Percentiles rank a stretch among this genome's conserved stretches.
Evolutionary conservation across 2,329 filamentous ascomycete species (phyloP).

Genomic region (Aspergillus awamori): DNA sequence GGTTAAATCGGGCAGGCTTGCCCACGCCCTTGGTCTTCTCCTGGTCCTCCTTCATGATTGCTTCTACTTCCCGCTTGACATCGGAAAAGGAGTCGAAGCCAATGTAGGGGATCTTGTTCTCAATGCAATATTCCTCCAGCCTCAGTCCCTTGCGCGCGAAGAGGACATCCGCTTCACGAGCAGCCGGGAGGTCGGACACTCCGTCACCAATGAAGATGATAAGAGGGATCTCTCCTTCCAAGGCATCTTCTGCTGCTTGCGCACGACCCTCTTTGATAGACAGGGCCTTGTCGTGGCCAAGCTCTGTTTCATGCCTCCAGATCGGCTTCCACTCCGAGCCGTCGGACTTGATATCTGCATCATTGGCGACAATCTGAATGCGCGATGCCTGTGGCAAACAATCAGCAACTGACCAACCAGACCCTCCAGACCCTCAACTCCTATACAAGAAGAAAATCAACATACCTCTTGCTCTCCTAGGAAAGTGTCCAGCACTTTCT

Average conservation of each 20-base stretch:
- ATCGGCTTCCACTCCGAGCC: constrained; percentile 66
- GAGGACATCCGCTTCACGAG: constrained; percentile 67
- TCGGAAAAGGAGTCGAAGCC: constrained; percentile 69
- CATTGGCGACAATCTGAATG: constrained; percentile 71
- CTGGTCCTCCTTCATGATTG: constrained; percentile 62
- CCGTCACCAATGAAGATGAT: constrained; percentile 73
- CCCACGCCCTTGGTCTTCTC: constrained; percentile 63
- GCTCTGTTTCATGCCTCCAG: constrained; percentile 67
- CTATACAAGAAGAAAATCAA: background rate
- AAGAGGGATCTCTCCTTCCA: constrained; percentile 65
- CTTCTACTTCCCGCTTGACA: constrained; percentile 63
- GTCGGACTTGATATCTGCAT: constrained; percentile 61
- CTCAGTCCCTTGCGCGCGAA: constrained; percentile 67
- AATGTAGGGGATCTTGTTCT: constrained; percentile 63
- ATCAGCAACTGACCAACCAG: background rate
- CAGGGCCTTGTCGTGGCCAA: constrained; percentile 69
- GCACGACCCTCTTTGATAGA: constrained; percentile 65
- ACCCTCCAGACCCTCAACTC: background rate
- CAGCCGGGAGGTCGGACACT: constrained; percentile 67
- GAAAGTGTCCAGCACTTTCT: constrained; percentile 65
- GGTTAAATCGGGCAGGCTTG: constrained; percentile 65
- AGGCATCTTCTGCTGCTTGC: constrained; percentile 56
- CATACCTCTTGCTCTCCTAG: constrained; percentile 59
- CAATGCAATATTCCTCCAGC: constrained; percentile 67
- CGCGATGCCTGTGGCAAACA: constrained; percentile 45